Conservation (phyloP, 2,329 filamentous ascomycete species). For the Microascus cirrosus region DNA sequence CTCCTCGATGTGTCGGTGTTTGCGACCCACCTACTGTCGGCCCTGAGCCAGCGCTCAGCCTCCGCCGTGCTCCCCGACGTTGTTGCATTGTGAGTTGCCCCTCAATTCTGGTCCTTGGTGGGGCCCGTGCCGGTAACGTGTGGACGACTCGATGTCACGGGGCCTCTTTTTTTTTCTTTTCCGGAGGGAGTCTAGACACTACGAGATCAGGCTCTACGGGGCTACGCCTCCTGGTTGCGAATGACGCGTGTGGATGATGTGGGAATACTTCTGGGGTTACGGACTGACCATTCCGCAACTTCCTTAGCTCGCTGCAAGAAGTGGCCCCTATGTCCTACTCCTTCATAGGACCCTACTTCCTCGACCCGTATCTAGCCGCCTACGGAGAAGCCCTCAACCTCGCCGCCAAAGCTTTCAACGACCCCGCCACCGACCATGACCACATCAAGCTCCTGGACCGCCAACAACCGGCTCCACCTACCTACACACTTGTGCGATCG, state of each 20-base stretch:
- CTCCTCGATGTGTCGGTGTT: conserved; percentile 61
- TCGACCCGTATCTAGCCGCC: conserved; percentile 63
- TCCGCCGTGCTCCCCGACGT: conserved; percentile 36
- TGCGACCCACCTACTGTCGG: conserved; percentile 54
- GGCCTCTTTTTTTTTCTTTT: neutral
- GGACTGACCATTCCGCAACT: neutral
- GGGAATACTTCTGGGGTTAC: neutral
- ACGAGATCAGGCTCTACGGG: neutral
- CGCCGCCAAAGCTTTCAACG: conserved; percentile 34
- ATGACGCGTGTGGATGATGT: neutral
- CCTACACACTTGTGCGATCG: conserved; percentile 58
- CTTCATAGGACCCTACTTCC: conserved; percentile 74
- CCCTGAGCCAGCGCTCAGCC: conserved; percentile 37
- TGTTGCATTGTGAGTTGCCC: conserved; percentile 42
- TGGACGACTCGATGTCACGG: neutral
- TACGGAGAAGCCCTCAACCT: conserved; percentile 62
- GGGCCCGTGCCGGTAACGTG: neutral
- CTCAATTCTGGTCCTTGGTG: neutral
- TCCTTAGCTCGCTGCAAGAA: conserved; percentile 68
- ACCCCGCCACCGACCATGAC: conserved; percentile 9
- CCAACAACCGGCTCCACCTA: conserved; percentile 14
- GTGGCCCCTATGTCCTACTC: conserved; percentile 73
- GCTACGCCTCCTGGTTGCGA: neutral
- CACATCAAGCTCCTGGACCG: conserved; percentile 12
- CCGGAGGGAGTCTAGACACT: neutral